Evolutionary conservation across 768 basidiomycete species (phyloP).

Genomic region (Tubosaeta brunneosetosa): DNA sequence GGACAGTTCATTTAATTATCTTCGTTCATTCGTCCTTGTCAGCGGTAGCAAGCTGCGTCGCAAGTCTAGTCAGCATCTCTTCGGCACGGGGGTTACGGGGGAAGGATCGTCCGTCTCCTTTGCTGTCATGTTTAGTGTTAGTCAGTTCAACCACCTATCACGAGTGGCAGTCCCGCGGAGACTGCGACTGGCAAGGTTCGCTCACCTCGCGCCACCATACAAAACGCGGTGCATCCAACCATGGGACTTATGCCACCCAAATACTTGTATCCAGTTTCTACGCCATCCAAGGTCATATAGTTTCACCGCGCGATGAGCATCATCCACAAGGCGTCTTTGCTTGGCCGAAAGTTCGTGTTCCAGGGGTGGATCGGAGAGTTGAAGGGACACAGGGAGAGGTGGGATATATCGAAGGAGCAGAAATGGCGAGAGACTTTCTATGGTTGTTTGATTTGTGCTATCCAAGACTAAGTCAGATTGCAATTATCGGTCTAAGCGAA

Average conservation of each 20-base stretch:
- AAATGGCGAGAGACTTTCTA: conserved; percentile 74
- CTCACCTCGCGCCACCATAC: conserved; percentile 53
- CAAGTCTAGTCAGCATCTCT: conserved; percentile 61
- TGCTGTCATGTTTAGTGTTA: conserved; percentile 30
- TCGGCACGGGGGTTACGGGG: conserved; percentile 67
- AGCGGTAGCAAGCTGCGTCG: conserved; percentile 49
- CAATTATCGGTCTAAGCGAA: neutral
- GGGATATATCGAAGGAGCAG: conserved; percentile 68
- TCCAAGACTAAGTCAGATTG: neutral
- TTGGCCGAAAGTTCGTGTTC: conserved; percentile 65
- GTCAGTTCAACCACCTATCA: neutral
- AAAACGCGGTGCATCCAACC: conserved; percentile 52
- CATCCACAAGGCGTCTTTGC: conserved; percentile 52
- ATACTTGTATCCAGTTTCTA: conserved; percentile 63
- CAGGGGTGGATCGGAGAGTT: conserved; percentile 63
- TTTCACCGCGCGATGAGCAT: conserved; percentile 55
- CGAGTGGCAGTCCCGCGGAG: neutral
- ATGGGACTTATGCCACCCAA: conserved; percentile 36
- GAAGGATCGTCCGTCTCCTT: conserved; percentile 64
- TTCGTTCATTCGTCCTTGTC: conserved; percentile 44
- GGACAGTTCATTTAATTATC: too few species aligned
- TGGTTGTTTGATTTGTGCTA: conserved; percentile 83
- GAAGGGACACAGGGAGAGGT: conserved; percentile 43
- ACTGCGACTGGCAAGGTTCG: conserved; percentile 2
- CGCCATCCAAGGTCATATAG: conserved; percentile 74